Conservation (phyloP, 306 rosid genomes). For the Rosa chinensis region DNA sequence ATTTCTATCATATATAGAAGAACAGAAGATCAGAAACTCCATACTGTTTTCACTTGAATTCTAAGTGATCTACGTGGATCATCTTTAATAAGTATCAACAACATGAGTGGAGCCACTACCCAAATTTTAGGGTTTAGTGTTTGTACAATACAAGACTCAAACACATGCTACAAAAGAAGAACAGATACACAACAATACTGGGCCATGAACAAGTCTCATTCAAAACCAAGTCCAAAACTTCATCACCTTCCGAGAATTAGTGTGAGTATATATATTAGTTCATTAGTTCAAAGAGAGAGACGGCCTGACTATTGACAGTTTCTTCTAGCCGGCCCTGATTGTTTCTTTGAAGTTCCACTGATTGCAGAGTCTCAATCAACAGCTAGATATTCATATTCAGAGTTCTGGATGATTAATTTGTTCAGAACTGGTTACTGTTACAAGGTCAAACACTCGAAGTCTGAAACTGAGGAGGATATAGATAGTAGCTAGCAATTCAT, state of each 20-base stretch:
- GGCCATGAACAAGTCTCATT: constrained; percentile 2
- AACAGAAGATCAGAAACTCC: background rate
- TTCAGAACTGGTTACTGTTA: background rate
- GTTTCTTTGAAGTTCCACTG: background rate
- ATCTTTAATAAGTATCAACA: background rate
- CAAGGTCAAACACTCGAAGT: background rate
- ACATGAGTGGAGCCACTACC: background rate
- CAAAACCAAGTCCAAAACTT: background rate
- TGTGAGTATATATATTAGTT: background rate
- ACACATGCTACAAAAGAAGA: background rate
- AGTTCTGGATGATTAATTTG: background rate
- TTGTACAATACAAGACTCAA: background rate
- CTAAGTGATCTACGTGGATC: background rate
- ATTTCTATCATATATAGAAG: background rate
- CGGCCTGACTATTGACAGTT: background rate
- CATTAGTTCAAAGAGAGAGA: background rate
- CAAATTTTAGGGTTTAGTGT: background rate
- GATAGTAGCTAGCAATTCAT: background rate
- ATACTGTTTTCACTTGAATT: background rate
- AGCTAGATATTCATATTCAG: background rate
- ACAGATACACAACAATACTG: background rate
- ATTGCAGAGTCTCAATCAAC: background rate
- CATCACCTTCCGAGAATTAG: background rate
- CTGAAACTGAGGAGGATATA: background rate
- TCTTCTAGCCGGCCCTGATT: background rate